Conservation (phyloP, 805 yeast genomes). For the Kazachstania martiniae region DNA sequence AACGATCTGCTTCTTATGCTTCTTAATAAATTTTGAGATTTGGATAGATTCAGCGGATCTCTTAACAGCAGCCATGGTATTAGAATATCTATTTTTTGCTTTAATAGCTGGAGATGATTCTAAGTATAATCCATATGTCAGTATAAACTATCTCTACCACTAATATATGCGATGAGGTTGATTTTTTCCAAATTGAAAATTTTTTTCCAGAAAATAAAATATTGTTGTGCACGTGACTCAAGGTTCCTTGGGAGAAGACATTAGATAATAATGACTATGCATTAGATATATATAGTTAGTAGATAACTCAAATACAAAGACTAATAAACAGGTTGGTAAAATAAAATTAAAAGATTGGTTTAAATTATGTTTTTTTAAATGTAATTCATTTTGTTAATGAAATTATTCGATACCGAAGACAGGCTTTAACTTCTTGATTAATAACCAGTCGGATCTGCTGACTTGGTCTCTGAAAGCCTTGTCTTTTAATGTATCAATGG, state of each 20-base stretch:
- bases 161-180: no score
- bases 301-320: slow-evolving; percentile 1
- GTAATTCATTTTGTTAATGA: neutral
- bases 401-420: slow-evolving; percentile 61
- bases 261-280: slow-evolving; percentile 1
- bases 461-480: slow-evolving; percentile 95
- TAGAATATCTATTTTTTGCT: no score
- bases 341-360: no score
- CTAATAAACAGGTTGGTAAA: slow-evolving; percentile 2
- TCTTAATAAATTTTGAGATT: slow-evolving; percentile 19
- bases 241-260: no score
- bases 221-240: no score
- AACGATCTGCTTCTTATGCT: slow-evolving; percentile 16
- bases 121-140: no score
- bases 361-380: no score
- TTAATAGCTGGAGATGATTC: no score
- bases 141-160: no score
- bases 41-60: slow-evolving; percentile 16
- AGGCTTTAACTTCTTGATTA: slow-evolving; percentile 79
- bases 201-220: no score
- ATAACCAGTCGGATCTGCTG: slow-evolving; percentile 89
- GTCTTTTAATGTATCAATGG: slow-evolving; percentile 95
- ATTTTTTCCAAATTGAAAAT: no score
- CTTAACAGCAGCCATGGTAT: slow-evolving; percentile 17
- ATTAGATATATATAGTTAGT: slow-evolving; percentile 1